These are phyloP conservation scores for Pythium monospermum DNA, from an alignment of 352 stramenopile genomes.

Conservation along the genomic window DNA sequence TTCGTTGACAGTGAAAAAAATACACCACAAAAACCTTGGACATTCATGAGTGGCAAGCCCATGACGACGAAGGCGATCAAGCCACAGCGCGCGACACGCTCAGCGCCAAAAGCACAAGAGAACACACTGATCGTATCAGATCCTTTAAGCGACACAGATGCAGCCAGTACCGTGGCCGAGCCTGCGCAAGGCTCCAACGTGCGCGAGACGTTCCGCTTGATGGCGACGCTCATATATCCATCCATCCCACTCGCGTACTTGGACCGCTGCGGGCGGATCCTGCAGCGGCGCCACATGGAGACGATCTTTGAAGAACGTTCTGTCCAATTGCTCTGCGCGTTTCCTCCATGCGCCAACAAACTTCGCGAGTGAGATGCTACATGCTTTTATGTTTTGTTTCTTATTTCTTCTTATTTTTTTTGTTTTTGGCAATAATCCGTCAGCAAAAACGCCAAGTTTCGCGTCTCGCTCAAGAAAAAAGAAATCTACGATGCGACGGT, in stretches of 20 bases:
- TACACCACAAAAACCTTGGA: no score
- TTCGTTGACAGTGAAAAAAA: no score
- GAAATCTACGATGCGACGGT: constrained; percentile 79
- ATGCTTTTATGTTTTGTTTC: constrained; percentile 12
- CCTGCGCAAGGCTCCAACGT: constrained; percentile 47
- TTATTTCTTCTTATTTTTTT: no score
- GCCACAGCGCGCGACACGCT: no score
- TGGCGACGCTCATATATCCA: constrained; percentile 70
- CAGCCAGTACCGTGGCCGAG: constrained; percentile 3
- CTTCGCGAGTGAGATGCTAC: constrained; percentile 42
- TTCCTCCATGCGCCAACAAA: constrained; percentile 58
- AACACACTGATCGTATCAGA: no score
- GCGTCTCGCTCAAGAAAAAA: constrained; percentile 62
- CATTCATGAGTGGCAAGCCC: no score
- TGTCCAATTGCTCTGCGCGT: constrained; percentile 60
- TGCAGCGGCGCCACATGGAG: constrained; percentile 77
- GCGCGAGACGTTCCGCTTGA: constrained; percentile 74
- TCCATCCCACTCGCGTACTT: constrained; percentile 60
- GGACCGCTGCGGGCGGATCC: constrained; percentile 54
- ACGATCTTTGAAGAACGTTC: constrained; percentile 79
- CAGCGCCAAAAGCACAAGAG: no score
- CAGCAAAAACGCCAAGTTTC: constrained; percentile 63
- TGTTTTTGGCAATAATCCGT: no score
- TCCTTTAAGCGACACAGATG: no score
- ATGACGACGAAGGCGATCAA: no score